Conservation (phyloP, 441 rosid species). For the Arabidopsis hybrid region DNA sequence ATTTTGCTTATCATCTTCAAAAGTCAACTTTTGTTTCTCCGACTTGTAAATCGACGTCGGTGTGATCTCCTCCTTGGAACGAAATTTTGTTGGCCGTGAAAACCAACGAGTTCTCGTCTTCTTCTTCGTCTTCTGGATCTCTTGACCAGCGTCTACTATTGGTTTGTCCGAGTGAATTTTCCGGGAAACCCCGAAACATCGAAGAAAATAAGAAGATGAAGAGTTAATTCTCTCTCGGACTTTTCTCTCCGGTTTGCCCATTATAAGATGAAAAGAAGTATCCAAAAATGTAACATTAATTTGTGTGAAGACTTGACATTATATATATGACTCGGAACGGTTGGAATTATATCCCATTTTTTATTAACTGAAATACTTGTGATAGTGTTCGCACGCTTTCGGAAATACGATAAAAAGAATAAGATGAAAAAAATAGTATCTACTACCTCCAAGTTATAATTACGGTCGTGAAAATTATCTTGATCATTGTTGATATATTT, state of each 20-base stretch:
- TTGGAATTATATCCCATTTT: constrained; percentile 6
- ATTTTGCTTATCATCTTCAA: constrained; percentile 29
- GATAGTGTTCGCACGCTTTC: constrained; percentile 42
- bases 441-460: too few species aligned
- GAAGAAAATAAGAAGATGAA: constrained; percentile 36
- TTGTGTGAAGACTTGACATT: constrained; percentile 28
- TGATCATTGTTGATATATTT: too few species aligned
- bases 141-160: constrained; percentile 15
- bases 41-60: constrained; percentile 32
- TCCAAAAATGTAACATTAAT: background rate
- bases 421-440: too few species aligned
- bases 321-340: constrained; percentile 32
- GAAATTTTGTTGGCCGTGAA: constrained; percentile 24
- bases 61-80: constrained; percentile 35
- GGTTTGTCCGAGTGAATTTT: constrained; percentile 22
- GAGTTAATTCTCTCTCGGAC: constrained; percentile 25
- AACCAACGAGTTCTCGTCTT: constrained; percentile 28
- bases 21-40: constrained; percentile 17
- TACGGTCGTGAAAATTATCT: too few species aligned
- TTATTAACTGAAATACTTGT: background rate
- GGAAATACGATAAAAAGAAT: background rate
- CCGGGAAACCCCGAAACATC: constrained; percentile 52
- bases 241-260: constrained; percentile 46
- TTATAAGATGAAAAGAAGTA: constrained; percentile 33
- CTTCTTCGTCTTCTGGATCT: constrained; percentile 9